Evolutionary conservation across 129 eudicot genomes (phyloP), one percentile per base, ranked within the genome.

Genomic region (Saposhnikovia divaricata): DNA sequence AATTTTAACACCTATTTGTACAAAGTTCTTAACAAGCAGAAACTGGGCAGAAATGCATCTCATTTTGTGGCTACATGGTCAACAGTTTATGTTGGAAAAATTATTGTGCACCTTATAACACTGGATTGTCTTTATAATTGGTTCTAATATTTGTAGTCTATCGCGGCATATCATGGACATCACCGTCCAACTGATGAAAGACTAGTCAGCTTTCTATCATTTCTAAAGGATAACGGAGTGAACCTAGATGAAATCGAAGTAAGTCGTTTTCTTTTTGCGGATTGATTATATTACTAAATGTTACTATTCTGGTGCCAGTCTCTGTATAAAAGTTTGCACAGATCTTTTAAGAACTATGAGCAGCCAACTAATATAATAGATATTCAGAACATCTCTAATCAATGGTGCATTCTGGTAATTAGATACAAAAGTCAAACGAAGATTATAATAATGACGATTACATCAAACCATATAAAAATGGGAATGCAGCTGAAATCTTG

Each of bases 151-250:
- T 85, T 84, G 21, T 86, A 94, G 98, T 82, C 88, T 48, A 90
- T 94, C 80, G 91, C 98, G 68, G 89, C 97, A 11, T 91, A 91
- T 82, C 91, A 97, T 88, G 98, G 98, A 83, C 98, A 93, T 86
- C 91, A 93, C 84, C 93, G 91, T 80, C 97, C 98, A 79, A 89
- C 93, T 9, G 96, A 90, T 34, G 96, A 91, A 53, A 87, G 87
- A 79, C 90, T 94, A 23, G 88, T 85, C 68, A 71, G 71, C 74
- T 91, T 31, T 31, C 34, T 31, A 39, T 85, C 86, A 76, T 87
- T 87, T 86, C 92, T 94, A 55, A 82, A 84, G 82, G 96, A 87
- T 77, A 79, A 85, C 71, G 98, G 98, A 83, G 93, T 94, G 66
- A 82, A 91, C 76, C 90, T 94, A 23, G 84, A 87, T 45, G 80